Percentiles rank a stretch among this genome's conserved stretches.
These are phyloP conservation scores for Neoarthrinium moseri DNA, from an alignment of 2,329 filamentous ascomycete species.

Conservation along the genomic window DNA sequence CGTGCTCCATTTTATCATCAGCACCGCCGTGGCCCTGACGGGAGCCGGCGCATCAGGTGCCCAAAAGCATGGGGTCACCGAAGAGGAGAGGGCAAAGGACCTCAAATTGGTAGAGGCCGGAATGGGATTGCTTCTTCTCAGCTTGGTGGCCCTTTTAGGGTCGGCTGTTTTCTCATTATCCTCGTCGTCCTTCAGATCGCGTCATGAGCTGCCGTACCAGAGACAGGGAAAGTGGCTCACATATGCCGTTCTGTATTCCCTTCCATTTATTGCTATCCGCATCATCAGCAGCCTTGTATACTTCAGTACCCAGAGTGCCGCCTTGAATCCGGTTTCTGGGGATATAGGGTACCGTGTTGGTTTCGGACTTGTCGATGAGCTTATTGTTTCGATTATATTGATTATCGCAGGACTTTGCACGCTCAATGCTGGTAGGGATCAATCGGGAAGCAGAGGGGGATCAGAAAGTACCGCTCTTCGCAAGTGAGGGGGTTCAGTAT, in stretches of 20 bases:
- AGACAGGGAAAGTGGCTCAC: slow-evolving; percentile 13
- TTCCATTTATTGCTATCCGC: slow-evolving; percentile 22
- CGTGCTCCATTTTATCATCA: slow-evolving; percentile 21
- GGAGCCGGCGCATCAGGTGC: slow-evolving; percentile 20
- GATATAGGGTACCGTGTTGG: slow-evolving; percentile 18
- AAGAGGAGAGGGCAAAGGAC: slow-evolving; percentile 9
- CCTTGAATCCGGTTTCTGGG: slow-evolving; percentile 20
- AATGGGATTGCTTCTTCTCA: slow-evolving; percentile 20
- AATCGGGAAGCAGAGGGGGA: slow-evolving; percentile 27
- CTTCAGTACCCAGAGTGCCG: slow-evolving; percentile 17
- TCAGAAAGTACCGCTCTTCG: too few species aligned
- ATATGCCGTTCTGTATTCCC: slow-evolving; percentile 16
- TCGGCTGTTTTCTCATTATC: slow-evolving; percentile 12
- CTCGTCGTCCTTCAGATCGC: not conserved
- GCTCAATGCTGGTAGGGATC: slow-evolving; percentile 11
- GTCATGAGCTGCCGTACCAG: not conserved
- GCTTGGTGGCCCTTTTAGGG: slow-evolving; percentile 15
- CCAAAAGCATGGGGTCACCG: slow-evolving; percentile 10
- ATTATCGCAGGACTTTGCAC: slow-evolving; percentile 20
- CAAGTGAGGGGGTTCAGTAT: too few species aligned
- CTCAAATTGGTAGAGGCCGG: slow-evolving; percentile 18
- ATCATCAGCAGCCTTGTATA: slow-evolving; percentile 20
- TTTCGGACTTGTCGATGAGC: slow-evolving; percentile 22
- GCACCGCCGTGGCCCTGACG: slow-evolving; percentile 21
- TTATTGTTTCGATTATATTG: slow-evolving; percentile 17